These are phyloP conservation scores for Tephrocybe sp. DNA, from an alignment of 768 basidiomycete genomes.

Conservation along the genomic window DNA sequence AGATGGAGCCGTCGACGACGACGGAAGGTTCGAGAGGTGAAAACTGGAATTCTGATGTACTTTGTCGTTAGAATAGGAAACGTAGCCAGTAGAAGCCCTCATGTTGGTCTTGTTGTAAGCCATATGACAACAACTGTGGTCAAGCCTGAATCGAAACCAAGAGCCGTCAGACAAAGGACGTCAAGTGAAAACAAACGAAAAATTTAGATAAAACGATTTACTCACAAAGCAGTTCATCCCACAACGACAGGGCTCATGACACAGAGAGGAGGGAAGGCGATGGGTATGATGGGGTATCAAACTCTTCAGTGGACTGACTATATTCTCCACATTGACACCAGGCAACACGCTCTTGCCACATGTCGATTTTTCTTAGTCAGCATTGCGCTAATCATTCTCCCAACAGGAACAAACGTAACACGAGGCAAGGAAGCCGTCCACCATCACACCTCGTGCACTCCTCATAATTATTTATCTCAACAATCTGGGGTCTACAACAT, in stretches of 20 bases:
- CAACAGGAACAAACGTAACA: slow-evolving; percentile 17
- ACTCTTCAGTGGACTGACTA: slow-evolving; percentile 3
- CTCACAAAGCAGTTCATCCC: slow-evolving; percentile 18
- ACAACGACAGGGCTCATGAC: slow-evolving; percentile 11
- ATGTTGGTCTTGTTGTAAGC: slow-evolving; percentile 6
- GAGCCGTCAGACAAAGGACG: slow-evolving; percentile 11
- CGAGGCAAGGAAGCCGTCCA: slow-evolving; percentile 11
- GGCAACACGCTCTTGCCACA: slow-evolving; percentile 22
- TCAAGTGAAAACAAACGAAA: neutral
- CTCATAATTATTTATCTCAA: neutral
- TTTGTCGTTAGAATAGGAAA: slow-evolving; percentile 3
- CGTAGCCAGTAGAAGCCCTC: slow-evolving; percentile 5
- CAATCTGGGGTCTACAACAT: neutral
- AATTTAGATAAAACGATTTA: slow-evolving; percentile 6
- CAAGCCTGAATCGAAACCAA: slow-evolving; percentile 14
- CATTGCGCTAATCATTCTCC: slow-evolving; percentile 16
- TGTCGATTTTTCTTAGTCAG: slow-evolving; percentile 19
- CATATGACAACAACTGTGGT: slow-evolving; percentile 11
- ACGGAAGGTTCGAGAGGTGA: neutral
- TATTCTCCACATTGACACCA: slow-evolving; percentile 17
- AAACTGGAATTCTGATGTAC: slow-evolving; percentile 1
- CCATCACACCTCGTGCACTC: slow-evolving; percentile 6
- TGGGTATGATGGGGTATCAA: slow-evolving; percentile 14
- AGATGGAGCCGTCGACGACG: slow-evolving; percentile 10
- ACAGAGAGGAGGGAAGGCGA: slow-evolving; percentile 6